Evolutionary conservation across 108 stramenopile species (phyloP).

Genomic region (Conticribra guillardii): DNA sequence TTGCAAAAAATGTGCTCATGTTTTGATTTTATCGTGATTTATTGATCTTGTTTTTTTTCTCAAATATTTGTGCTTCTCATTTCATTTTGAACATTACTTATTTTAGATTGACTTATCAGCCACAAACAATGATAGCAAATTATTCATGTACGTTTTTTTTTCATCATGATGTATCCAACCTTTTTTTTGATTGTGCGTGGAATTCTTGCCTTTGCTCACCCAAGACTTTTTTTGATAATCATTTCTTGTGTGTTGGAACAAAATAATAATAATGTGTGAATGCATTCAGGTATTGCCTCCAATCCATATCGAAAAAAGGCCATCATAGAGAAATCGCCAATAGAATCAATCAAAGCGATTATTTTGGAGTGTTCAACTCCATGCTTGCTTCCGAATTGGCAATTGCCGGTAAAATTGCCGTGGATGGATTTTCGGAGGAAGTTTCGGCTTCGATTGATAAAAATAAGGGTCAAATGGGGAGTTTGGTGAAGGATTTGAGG

Average conservation of each 20-base stretch:
- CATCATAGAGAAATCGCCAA: constrained; percentile 87
- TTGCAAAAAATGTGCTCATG: too few species aligned
- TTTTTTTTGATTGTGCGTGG: too few species aligned
- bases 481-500: constrained; percentile 63
- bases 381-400: constrained; percentile 79
- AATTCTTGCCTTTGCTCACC: too few species aligned
- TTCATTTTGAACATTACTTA: too few species aligned
- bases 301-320: constrained; percentile 77
- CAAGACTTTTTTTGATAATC: not conserved
- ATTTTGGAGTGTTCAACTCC: constrained; percentile 83
- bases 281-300: constrained; percentile 69
- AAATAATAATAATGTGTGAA: too few species aligned
- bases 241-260: too few species aligned
- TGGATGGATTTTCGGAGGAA: constrained; percentile 52
- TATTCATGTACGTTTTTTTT: constrained; percentile 54
- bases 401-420: constrained; percentile 60
- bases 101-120: constrained; percentile 79
- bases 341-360: constrained; percentile 85
- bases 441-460: constrained; percentile 39
- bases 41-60: constrained; percentile 1
- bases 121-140: constrained; percentile 71
- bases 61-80: too few species aligned
- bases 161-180: not conserved
- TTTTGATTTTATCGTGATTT: not conserved
- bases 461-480: constrained; percentile 38